A percentile compares a stretch with the other conserved stretches of the same genome.
Conservation (phyloP, 805 yeast species). For the Candida arabinofermentans region DNA sequence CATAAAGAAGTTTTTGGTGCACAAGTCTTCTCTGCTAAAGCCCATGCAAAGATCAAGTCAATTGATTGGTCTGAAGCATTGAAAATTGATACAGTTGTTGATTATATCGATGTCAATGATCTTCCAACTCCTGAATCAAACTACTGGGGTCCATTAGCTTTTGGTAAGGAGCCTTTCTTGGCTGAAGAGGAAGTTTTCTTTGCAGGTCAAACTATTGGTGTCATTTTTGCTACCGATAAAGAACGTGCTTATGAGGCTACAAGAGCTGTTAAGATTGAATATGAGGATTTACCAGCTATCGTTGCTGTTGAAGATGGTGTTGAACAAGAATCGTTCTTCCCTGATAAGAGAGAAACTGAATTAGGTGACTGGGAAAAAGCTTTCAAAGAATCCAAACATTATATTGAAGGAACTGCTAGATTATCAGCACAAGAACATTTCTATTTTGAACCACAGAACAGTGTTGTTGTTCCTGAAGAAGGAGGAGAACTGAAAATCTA, state of each 20-base stretch:
- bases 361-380: constrained; percentile 40
- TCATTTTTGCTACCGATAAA: constrained; percentile 36
- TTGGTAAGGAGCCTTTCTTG: constrained; percentile 41
- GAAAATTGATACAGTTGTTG: constrained; percentile 37
- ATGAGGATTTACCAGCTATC: constrained; percentile 38
- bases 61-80: constrained; percentile 37
- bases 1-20: constrained; percentile 40
- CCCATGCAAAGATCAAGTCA: constrained; percentile 40
- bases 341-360: constrained; percentile 30
- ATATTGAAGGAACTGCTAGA: constrained; percentile 35
- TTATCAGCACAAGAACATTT: constrained; percentile 49
- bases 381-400: constrained; percentile 29
- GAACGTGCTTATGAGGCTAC: constrained; percentile 40
- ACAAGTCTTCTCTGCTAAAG: constrained; percentile 39
- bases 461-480: constrained; percentile 42
- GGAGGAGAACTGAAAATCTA: constrained; percentile 42
- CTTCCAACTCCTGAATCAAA: constrained; percentile 35
- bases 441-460: constrained; percentile 44
- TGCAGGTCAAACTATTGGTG: constrained; percentile 43
- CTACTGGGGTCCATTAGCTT: constrained; percentile 38
- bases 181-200: constrained; percentile 39
- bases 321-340: constrained; percentile 36
- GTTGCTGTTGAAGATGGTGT: constrained; percentile 43
- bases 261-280: constrained; percentile 37
- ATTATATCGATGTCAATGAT: constrained; percentile 38